These are phyloP conservation scores for Aspergillus felis DNA, from an alignment of 2,329 filamentous ascomycete genomes.

Conservation along the genomic window DNA sequence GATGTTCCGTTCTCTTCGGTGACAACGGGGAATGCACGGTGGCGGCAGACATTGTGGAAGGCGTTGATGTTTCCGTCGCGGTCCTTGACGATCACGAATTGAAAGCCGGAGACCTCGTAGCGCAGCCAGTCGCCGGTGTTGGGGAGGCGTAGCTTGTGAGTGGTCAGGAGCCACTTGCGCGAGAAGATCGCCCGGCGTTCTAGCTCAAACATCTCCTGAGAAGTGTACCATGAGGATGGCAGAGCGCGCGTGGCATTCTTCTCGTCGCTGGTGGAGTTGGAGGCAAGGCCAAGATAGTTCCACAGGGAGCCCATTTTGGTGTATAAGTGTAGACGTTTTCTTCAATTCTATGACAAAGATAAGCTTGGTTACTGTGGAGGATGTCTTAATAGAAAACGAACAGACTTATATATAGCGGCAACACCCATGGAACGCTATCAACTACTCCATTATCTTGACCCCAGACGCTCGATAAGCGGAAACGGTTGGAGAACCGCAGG, in stretches of 20 bases:
- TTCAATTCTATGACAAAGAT: not conserved
- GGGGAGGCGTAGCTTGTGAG: slow-evolving; percentile 43
- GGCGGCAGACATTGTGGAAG: slow-evolving; percentile 60
- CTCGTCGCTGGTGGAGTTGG: slow-evolving; percentile 10
- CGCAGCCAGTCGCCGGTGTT: slow-evolving; percentile 55
- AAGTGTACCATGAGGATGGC: slow-evolving; percentile 50
- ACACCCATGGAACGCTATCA: not conserved
- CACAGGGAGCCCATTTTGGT: not conserved
- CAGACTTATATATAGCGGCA: not conserved
- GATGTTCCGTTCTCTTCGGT: slow-evolving; percentile 46
- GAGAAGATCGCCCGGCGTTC: slow-evolving; percentile 57
- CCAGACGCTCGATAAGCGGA: not conserved
- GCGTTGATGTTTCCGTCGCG: slow-evolving; percentile 52
- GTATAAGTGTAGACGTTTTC: not conserved
- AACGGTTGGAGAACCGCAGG: not conserved
- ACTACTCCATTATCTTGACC: not conserved
- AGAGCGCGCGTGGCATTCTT: slow-evolving; percentile 41
- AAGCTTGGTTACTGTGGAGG: not conserved
- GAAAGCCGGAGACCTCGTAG: slow-evolving; percentile 54
- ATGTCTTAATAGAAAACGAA: not conserved
- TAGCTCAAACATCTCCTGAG: slow-evolving; percentile 48
- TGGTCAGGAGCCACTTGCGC: slow-evolving; percentile 45
- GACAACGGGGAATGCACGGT: slow-evolving; percentile 57
- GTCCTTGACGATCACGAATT: slow-evolving; percentile 52
- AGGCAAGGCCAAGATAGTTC: slow-evolving; percentile 38